Evolutionary conservation across 192 early-diverging fungal genomes (phyloP), one percentile per base, ranked within the genome.

Genomic region (Tieghemiomyces parasiticus): DNA sequence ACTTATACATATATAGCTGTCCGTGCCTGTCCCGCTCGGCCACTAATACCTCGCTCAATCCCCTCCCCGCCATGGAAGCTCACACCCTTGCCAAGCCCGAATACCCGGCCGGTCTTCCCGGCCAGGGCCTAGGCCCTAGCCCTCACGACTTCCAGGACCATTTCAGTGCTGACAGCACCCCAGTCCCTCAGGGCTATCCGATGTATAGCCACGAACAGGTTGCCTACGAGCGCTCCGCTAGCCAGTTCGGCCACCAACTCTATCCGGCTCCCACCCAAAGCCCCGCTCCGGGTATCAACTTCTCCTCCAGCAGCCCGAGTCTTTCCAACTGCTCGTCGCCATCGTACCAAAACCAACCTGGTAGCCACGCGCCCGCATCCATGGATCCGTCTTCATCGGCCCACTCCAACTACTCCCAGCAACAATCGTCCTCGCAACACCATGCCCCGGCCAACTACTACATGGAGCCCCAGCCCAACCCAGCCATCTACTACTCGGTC

Each of bases 31-130:
- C n/a, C n/a, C n/a, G n/a, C n/a, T n/a, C n/a, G n/a, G n/a, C n/a
- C n/a, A n/a, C 30, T 2, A 29, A 52, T 52, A 52, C 6, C 16
- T 52, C 16, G 12, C 24, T 2, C 24, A 50, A 52, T n/a, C n/a
- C n/a, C n/a, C n/a, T n/a, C n/a, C n/a, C n/a, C n/a, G n/a, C n/a
- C 16, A 52, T 52, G 50, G 50, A 52, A 52, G 50, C 50, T 52
- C 30, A 14, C 50, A 52, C 50, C 26, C 50, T 52, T 28, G 8
- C 26, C 22, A 52, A 52, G 30, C 16, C 50, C 26, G 50, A 52
- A 2, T 52, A 52, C 26, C 22, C 50, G 22, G 26, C 50, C 8
- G 50, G 26, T 28, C 6, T n/a, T n/a, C 48, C 22, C 22, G 9
- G 48, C 44, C 10, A 20, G 12, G 20, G 44, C 20, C 20, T 10